Base-by-base conservation (phyloP, 345 rosid genomes). In the Eucalyptus rudis region DNA sequence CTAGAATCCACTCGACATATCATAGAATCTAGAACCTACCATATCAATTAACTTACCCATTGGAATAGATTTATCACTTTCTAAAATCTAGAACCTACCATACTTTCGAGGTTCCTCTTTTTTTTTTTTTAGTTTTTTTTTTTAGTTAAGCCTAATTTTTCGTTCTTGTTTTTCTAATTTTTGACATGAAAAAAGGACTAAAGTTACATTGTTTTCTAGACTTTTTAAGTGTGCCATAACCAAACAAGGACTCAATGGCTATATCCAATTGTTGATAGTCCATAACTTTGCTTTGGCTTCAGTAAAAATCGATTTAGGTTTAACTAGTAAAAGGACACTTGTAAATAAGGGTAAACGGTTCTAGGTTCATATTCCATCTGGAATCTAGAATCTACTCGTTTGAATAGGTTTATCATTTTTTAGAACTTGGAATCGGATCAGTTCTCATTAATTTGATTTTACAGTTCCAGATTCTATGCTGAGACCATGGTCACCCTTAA, bases 401-500 rank as follows among this genome's bases (percentile, higher is more conserved):
- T 3, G 3, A 24, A 56, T 22, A 10, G 29, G 13, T 24, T 56
- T 25, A 1, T 56, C 1, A 56, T 56, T 56, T 24, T 56, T 56
- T 56, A 12, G 2, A 24, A 56, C 13, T 3, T 9, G 3, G 1
- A 56, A 56, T 1, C 1, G 0, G 29, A 56, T 25, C 13, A 24
- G 0, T 56, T 22, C 29, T 56, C 62, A 25, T 56, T 56, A 25
- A 56, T 56, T 10, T 56, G 29, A 56, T 24, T 56, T 25, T 56
- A 56, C 13, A 24, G 6, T 24, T 56, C 13, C 3, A 9, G 13
- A 25, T 22, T 56, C 13, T 56, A 56, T 25, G 3, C 0, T 4
- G 1, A 56, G 29, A 56, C 1, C 29, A 56, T 24, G 62, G 4
- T 56, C 62, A 24, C 29, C 62, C 29, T 13, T 11, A 4, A 9